Percentiles rank a stretch among this genome's conserved stretches.
phyloP scores from a whole-genome alignment of 495 filamentous ascomycete species.

The Aspergillus ostianus region DNA sequence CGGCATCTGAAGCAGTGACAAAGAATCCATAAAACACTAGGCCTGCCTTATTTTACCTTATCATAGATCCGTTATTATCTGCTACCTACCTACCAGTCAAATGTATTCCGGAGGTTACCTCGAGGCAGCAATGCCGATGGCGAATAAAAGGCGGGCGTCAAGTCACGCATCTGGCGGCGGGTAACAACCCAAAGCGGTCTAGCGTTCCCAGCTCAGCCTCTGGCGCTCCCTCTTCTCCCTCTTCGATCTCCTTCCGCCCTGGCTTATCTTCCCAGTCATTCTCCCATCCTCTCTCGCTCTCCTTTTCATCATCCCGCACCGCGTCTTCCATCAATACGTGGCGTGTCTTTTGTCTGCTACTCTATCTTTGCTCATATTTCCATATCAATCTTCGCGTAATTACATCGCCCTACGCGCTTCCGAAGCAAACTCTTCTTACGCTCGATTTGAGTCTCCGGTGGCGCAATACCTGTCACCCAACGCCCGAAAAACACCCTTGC shows the following conservation, averaged over 20 bases:
- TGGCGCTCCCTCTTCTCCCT: conserved; percentile 3
- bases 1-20: not conserved
- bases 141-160: not conserved
- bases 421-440: conserved; percentile 5
- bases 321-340: conserved; percentile 18
- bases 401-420: not conserved
- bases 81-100: too few relatives aligned
- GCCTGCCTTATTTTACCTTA: too few relatives aligned
- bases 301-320: conserved; percentile 20
- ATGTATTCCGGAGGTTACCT: not conserved
- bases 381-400: conserved; percentile 7
- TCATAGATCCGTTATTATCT: too few relatives aligned
- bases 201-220: conserved; percentile 14
- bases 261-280: conserved; percentile 13
- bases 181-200: conserved; percentile 11
- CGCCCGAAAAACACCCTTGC: not conserved
- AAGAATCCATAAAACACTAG: not conserved
- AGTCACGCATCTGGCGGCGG: not conserved
- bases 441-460: not conserved
- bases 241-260: conserved; percentile 8
- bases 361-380: conserved; percentile 16
- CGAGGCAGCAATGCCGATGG: not conserved
- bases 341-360: conserved; percentile 13
- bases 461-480: not conserved
- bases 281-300: conserved; percentile 7